Conservation (phyloP, 306 rosid species). For the Castanopsis chinensis region DNA sequence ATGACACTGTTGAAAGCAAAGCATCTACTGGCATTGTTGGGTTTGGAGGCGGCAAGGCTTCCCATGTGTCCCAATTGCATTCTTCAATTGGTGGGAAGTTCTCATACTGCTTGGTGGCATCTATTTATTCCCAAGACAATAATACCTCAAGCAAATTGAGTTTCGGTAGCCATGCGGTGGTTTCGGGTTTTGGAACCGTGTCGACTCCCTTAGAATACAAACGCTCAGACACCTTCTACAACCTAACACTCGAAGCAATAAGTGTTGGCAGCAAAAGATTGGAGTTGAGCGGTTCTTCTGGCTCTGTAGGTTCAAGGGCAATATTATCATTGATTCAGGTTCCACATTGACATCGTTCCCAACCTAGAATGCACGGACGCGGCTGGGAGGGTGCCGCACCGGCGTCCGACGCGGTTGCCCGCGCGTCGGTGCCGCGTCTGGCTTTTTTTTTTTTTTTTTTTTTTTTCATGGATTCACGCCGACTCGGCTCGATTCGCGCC, state of each 20-base stretch:
- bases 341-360: no score
- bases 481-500: no score
- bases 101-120: conserved; percentile 52
- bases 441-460: no score
- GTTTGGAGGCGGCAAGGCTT: conserved; percentile 35
- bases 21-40: conserved; percentile 51
- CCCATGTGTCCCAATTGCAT: conserved; percentile 36
- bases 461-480: no score
- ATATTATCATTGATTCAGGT: conserved; percentile 1
- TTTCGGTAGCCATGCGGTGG: conserved; percentile 40
- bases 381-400: no score
- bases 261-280: conserved; percentile 17
- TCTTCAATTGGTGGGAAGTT: conserved; percentile 34
- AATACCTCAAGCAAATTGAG: neutral
- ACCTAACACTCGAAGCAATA: conserved; percentile 19
- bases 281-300: neutral
- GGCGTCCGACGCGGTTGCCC: no score
- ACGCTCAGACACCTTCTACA: conserved; percentile 3
- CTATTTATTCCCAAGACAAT: no score
- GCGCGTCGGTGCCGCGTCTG: no score
- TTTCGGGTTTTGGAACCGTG: conserved; percentile 23
- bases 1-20: neutral
- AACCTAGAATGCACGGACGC: no score
- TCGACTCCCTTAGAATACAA: conserved; percentile 23
- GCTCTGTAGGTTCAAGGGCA: neutral